Evolutionary conservation across 192 early-diverging fungal genomes (phyloP), one percentile per base, ranked within the genome.

Genomic region (Entomortierella chlamydospora): DNA sequence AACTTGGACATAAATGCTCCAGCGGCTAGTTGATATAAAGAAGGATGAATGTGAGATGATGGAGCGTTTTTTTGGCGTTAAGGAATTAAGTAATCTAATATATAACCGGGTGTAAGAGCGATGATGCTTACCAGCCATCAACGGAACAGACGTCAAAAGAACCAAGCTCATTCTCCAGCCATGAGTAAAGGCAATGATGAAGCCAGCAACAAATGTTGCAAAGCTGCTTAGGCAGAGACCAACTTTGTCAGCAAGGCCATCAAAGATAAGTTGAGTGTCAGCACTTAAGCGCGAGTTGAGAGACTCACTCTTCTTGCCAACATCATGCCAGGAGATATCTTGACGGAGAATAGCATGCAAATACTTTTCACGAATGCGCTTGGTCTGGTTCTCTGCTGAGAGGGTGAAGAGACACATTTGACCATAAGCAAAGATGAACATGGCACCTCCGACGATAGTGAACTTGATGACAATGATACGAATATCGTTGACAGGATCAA

Each of bases 291-390:
- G 92, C 29, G 95, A 94, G 7, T 94, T 93, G 45, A 98, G 87
- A 60, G 93, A 93, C 56, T 94, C 96, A 30, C 90, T 87, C 62
- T 89, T 87, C 58, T 87, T 85, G 37, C 81, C 85, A 45, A 70
- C 73, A 62, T 98, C 97, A 73, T 96, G 96, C 91, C 93, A 98
- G 20, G 87, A 88, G 43, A 95, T 90, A 26, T 97, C 92, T 77
- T 97, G 96, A 53, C 93, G 87, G 57, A 98, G 85, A 57, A 97
- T 91, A 6, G 93, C 71, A 31, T 84, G 76, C 33, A 96, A 87
- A 68, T 95, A 98, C 31, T 57, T 61, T 70, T 91, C 84, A 25
- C 96, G 87, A 52, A 97, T 88, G 22, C 96, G 88, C 60, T 91
- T 89, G 51, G 90, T 78, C 34, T 90, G 91, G 43, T 85, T 85